These are phyloP conservation scores for Astrephomene gubernaculifera DNA, from an alignment of 139 green algal genomes.

Conservation along the genomic window DNA sequence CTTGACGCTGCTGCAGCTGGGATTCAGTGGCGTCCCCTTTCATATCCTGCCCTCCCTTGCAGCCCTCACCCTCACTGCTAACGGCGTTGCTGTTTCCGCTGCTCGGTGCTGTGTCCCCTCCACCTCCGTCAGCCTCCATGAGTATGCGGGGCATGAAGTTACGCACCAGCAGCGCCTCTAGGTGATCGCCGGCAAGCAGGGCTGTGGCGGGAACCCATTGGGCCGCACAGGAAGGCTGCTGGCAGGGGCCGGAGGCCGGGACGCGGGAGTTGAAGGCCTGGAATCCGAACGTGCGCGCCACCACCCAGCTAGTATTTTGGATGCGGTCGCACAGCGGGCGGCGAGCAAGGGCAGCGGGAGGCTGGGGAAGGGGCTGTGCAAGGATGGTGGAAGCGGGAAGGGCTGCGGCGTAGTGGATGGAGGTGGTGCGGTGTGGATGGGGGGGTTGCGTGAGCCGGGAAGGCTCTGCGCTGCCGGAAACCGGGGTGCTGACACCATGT, in stretches of 20 bases:
- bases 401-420: no score
- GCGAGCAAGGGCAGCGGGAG: conserved; percentile 10
- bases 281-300: conserved; percentile 31
- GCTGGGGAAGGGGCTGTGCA: no score
- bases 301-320: conserved; percentile 21
- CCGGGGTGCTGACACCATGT: no score
- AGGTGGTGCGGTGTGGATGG: no score
- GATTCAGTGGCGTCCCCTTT: neutral
- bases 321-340: conserved; percentile 20
- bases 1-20: neutral
- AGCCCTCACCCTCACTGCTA: neutral
- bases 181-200: conserved; percentile 47
- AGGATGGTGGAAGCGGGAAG: no score
- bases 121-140: neutral
- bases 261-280: conserved; percentile 46
- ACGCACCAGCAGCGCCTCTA: conserved; percentile 27
- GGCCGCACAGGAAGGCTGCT: no score
- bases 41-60: neutral
- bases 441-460: no score
- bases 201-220: conserved; percentile 43
- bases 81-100: neutral
- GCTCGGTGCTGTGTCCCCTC: neutral
- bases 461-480: no score
- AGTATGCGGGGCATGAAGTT: conserved; percentile 35
- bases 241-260: neutral